phyloP scores from a whole-genome alignment of 805 yeast genomes.

The Lipomyces kockii region DNA sequence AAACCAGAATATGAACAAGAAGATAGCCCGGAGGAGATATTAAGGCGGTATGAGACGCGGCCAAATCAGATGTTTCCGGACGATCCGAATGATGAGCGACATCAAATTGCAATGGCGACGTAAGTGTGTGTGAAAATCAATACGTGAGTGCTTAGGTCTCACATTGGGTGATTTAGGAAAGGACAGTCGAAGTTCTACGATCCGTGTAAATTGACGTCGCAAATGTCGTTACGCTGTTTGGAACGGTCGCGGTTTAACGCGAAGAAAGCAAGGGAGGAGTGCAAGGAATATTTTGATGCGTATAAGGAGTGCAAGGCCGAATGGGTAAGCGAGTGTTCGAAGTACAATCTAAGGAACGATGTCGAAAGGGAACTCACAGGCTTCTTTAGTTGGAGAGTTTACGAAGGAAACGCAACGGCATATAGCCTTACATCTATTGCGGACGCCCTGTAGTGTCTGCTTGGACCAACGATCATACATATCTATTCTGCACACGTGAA shows the following conservation, averaged over 20 bases:
- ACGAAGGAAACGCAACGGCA: neutral
- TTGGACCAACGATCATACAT: neutral
- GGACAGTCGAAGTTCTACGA: slow-evolving; percentile 85
- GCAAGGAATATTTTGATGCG: slow-evolving; percentile 85
- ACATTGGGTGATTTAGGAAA: slow-evolving; percentile 48
- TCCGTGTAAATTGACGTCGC: slow-evolving; percentile 89
- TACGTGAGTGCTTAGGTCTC: neutral
- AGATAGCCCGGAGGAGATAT: slow-evolving; percentile 17
- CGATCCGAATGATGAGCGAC: slow-evolving; percentile 73
- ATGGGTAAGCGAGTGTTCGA: slow-evolving; percentile 52
- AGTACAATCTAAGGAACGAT: neutral
- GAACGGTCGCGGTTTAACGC: slow-evolving; percentile 75
- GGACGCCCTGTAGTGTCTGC: too few species aligned
- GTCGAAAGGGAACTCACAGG: neutral
- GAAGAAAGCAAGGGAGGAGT: slow-evolving; percentile 53
- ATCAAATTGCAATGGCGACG: slow-evolving; percentile 68
- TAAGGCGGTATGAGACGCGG: slow-evolving; percentile 24
- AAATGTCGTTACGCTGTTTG: slow-evolving; percentile 83
- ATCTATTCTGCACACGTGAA: neutral
- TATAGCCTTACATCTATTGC: neutral
- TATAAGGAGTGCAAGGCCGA: slow-evolving; percentile 88
- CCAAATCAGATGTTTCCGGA: slow-evolving; percentile 77
- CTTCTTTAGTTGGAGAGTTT: neutral
- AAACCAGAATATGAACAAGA: slow-evolving; percentile 2
- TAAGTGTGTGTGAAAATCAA: slow-evolving; percentile 13